phyloP scores from a whole-genome alignment of 2,329 filamentous ascomycete species.

The Cyclaneusma minus region DNA sequence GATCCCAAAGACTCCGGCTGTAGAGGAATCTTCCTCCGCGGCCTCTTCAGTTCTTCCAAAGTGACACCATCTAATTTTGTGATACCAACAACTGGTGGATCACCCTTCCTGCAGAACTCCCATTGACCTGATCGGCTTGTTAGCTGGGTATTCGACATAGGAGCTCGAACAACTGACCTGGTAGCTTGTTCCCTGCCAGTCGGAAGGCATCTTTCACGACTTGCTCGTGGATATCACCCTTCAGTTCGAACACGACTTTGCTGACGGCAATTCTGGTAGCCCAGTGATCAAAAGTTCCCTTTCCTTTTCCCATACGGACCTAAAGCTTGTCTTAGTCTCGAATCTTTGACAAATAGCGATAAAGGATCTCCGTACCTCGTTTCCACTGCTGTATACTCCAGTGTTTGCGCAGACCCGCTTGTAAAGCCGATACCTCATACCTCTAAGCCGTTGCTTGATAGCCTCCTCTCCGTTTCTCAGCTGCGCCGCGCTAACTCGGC shows the following conservation, averaged over 20 bases:
- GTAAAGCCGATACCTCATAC: conserved; percentile 84
- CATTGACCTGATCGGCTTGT: conserved; percentile 44
- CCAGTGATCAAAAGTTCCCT: conserved; percentile 96
- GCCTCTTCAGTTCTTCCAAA: conserved; percentile 67
- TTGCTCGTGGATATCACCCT: conserved; percentile 86
- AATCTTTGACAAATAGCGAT: not conserved
- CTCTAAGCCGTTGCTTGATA: conserved; percentile 75
- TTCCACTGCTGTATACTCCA: conserved; percentile 88
- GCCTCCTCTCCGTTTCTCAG: conserved; percentile 87
- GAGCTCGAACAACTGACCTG: conserved; percentile 45
- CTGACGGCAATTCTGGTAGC: conserved; percentile 78
- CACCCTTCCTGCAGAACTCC: conserved; percentile 88
- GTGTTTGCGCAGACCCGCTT: conserved; percentile 85
- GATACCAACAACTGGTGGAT: conserved; percentile 77
- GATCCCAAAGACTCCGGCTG: conserved; percentile 7
- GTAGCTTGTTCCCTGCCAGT: conserved; percentile 86
- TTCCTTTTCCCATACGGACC: conserved; percentile 98
- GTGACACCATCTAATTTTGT: conserved; percentile 79
- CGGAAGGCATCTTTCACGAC: conserved; percentile 87
- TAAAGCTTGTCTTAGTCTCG: conserved; percentile 16
- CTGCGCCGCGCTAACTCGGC: conserved; percentile 72
- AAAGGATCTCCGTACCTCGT: conserved; percentile 45
- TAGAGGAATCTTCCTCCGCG: conserved; percentile 48
- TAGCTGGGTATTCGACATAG: conserved; percentile 1
- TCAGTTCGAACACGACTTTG: conserved; percentile 83